Evolutionary conservation across 176 grass and related monocot genomes (phyloP), one percentile per base, ranked within the genome.

Genomic region (Aegilops umbellulata): DNA sequence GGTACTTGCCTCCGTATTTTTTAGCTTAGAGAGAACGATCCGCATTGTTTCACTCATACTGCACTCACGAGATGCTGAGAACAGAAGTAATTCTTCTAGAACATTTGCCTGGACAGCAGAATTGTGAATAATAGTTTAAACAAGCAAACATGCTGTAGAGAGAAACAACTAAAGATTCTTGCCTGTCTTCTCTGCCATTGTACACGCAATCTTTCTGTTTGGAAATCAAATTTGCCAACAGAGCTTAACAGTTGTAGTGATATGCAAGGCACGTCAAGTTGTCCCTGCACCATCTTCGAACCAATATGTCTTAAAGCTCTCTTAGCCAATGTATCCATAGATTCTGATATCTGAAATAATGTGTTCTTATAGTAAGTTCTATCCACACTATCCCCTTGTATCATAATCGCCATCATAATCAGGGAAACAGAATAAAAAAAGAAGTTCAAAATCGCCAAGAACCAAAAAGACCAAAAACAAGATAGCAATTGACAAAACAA

Each of bases 141-240:
- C 47, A 87, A 61, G 63, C 8, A 6, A 1, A 30, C 44, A 78
- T 57, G 58, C 1, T 65, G 77, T 78, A 77, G 11, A 80, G 14
- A 84, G 16, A 80, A 82, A 73, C 9, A 83, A 77, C 6, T 76
- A 49, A 38, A 77, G 53, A 38, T 69, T 26, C 79, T 92, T 86
- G 89, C 95, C 86, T 98, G 95, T 92, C 93, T 95, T 88, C 78
- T 93, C 41, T 88, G 93, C 85, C 93, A 98, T 65, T 95, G 91
- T 20, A 47, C 74, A 74, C 83, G 86, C 74, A 91, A 77, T 74
- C 93, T 93, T 93, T 93, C 91, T 29, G 79, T 95, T 80, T 83
- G 80, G 73, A 98, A 93, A 92, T 95, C 91, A 49, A 84, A 81
- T 89, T 91, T 93, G 60, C 51, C 81, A 87, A 92, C 85, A 80